These are phyloP conservation scores for Cercospora zeina DNA, from an alignment of 2,329 filamentous ascomycete species.

Conservation along the genomic window DNA sequence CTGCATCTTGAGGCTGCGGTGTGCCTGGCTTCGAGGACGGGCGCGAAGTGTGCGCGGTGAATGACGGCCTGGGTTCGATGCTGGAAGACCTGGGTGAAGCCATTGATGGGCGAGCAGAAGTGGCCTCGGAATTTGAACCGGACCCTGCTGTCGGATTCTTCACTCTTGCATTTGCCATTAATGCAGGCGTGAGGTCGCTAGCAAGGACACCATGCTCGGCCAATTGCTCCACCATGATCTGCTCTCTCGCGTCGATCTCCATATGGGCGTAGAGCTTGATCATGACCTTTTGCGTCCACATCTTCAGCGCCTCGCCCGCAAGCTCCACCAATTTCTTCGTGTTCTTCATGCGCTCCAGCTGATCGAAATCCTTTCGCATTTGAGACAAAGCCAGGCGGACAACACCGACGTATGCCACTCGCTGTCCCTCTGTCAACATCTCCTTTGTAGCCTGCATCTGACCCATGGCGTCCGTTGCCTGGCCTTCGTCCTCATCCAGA, in stretches of 20 bases:
- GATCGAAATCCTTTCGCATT: constrained; percentile 70
- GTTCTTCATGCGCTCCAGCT: constrained; percentile 61
- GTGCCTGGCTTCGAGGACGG: constrained; percentile 38
- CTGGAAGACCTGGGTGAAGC: constrained; percentile 32
- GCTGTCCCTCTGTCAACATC: constrained; percentile 89
- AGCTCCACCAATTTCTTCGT: constrained; percentile 71
- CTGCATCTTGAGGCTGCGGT: constrained; percentile 34
- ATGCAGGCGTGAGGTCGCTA: constrained; percentile 74
- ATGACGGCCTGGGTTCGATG: constrained; percentile 22
- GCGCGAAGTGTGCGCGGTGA: constrained; percentile 24
- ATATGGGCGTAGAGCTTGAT: constrained; percentile 90
- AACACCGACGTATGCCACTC: constrained; percentile 92
- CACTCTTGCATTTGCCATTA: constrained; percentile 90
- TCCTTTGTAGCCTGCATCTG: constrained; percentile 97
- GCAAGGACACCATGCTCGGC: constrained; percentile 88
- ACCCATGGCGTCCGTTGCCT: constrained; percentile 73
- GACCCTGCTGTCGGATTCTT: constrained; percentile 66
- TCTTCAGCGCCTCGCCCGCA: constrained; percentile 75
- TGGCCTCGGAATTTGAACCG: constrained; percentile 24
- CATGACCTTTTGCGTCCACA: constrained; percentile 99
- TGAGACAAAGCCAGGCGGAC: constrained; percentile 76
- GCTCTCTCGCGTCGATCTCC: constrained; percentile 88
- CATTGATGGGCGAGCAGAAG: constrained; percentile 40
- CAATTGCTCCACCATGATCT: constrained; percentile 98
- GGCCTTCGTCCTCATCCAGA: constrained; percentile 71